A percentile compares a stretch with the other conserved stretches of the same genome.
These are phyloP conservation scores for Diaporthe sp. DNA, from an alignment of 2,329 filamentous ascomycete genomes.

Conservation along the genomic window DNA sequence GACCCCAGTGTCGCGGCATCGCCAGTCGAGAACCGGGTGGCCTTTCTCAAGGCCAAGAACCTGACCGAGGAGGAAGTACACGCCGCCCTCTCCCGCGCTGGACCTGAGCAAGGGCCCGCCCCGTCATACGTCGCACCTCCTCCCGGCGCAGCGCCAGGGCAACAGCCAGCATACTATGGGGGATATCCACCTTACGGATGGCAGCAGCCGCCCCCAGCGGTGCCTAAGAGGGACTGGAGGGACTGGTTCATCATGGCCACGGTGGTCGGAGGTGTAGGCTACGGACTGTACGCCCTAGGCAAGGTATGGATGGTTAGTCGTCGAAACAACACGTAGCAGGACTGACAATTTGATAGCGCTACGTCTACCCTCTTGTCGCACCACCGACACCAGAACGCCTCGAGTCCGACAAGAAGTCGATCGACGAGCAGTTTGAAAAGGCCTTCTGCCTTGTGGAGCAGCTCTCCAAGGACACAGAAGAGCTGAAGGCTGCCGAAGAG, in stretches of 20 bases:
- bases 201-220: conserved; percentile 68
- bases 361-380: conserved; percentile 89
- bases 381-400: conserved; percentile 94
- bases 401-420: conserved; percentile 91
- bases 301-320: conserved; percentile 70
- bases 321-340: too few species aligned
- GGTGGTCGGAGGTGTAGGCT: conserved; percentile 88
- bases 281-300: conserved; percentile 88
- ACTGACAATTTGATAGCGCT: conserved; percentile 70
- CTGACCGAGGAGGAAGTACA: conserved; percentile 96
- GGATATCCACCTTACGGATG: conserved; percentile 65
- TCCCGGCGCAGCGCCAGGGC: conserved; percentile 58
- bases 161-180: conserved; percentile 59
- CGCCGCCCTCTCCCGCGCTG: conserved; percentile 81
- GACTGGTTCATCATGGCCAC: conserved; percentile 99
- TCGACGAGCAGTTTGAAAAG: conserved; percentile 93
- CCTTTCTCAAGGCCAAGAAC: conserved; percentile 96
- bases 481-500: conserved; percentile 88
- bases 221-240: conserved; percentile 91
- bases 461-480: conserved; percentile 88
- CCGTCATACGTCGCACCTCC: conserved; percentile 60
- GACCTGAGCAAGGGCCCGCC: conserved; percentile 65
- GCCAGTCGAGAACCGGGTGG: conserved; percentile 91
- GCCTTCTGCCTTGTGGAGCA: conserved; percentile 94
- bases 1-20: conserved; percentile 92